phyloP scores from a whole-genome alignment of 805 yeast genomes.

The Yarrowia bubula region DNA sequence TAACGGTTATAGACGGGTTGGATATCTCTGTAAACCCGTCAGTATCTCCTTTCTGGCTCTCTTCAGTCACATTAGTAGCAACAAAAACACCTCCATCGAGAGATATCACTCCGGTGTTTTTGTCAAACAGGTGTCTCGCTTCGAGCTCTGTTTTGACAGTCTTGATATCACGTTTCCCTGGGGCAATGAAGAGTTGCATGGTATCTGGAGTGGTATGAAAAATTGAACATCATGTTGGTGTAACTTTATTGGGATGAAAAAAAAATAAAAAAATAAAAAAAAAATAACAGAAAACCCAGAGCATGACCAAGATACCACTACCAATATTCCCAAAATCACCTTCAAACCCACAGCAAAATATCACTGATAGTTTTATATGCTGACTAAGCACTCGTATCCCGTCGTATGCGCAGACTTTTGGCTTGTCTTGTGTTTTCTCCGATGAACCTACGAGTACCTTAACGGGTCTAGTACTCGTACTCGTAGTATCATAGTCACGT shows the following conservation, averaged over 20 bases:
- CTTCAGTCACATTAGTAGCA: neutral
- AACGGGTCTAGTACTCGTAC: no score
- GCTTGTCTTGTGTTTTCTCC: no score
- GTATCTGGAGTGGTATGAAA: neutral
- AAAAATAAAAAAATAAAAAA: no score
- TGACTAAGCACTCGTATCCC: no score
- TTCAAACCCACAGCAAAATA: no score
- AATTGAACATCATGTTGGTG: neutral
- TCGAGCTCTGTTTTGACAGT: slow-evolving; percentile 9
- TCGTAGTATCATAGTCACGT: no score
- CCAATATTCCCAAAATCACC: no score
- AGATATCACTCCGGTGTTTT: slow-evolving; percentile 9
- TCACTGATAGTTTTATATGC: no score
- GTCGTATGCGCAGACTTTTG: no score
- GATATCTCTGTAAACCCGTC: neutral
- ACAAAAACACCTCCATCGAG: neutral
- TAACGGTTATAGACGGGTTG: neutral
- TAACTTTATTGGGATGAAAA: neutral
- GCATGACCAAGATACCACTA: no score
- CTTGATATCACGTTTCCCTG: neutral
- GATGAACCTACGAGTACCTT: no score
- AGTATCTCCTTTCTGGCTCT: neutral
- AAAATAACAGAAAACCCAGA: no score
- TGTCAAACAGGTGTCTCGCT: neutral
- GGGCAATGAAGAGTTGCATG: slow-evolving; percentile 18